Base-by-base conservation (phyloP, 176 grass and related monocot species). In the Ensete ventricosum region DNA sequence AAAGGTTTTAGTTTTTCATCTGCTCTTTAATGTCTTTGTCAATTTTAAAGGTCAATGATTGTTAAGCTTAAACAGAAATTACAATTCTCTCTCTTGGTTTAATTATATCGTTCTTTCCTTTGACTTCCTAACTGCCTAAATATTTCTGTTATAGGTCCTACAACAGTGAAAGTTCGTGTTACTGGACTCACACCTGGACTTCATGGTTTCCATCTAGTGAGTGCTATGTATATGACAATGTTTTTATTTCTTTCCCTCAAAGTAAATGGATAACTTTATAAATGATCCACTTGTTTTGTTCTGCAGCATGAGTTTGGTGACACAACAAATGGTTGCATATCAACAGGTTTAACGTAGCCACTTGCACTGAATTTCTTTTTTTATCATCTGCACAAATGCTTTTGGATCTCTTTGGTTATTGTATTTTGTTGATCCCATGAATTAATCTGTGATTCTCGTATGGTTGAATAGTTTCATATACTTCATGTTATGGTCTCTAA, bases 281-380 rank as follows among this genome's bases (percentile, higher is more conserved):
- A 64, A 1, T 14, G 5, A 25, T 71, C 27, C 53, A 1, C 2
- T 2, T 73, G 69, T 43, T 78, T 68, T 14, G 0, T 84, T 52
- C 80, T 86, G 72, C 87, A 96, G 93, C 93, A 92, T 66, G 79
- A 96, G 73, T 92, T 84, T 50, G 93, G 93, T 7, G 93, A 92
- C 53, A 96, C 89, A 25, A 96, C 87, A 12, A 96, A 96, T 81
- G 93, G 93, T 14, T 96, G 93, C 87, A 96, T 97, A 83, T 97
- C 93, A 24, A 93, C 87, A 78, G 90, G 93, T 93, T 22, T n/a
- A 69, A 54, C 67, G 20, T 69, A 69, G 34, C 10, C 19, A 49
- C 14, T 69, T 19, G 34, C 34, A 16, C 17, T 17, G 13, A 2
- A 72, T 65, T 22, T 65, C 55, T 53, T 65, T 52, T 83, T 2